Evolutionary conservation across 2,329 filamentous ascomycete genomes (phyloP), one percentile per base, ranked within the genome.

Genomic region (Rugonectria rugulosa): DNA sequence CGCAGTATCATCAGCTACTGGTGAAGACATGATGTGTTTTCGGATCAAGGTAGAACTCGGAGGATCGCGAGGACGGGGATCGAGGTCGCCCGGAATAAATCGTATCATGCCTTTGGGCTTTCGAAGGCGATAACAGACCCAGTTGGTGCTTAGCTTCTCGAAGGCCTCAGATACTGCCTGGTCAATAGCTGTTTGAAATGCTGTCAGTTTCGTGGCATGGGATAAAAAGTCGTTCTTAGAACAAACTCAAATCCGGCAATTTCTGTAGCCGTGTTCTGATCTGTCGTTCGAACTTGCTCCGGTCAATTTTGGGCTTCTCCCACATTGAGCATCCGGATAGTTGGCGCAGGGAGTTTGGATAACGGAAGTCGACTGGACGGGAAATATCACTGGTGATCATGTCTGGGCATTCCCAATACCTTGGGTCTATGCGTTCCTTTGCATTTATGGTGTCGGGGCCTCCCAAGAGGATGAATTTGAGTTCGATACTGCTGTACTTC

Each of bases 31-130:
- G 8, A 69, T 60, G 24, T 64, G 56, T 1, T 53, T 14, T 3
- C 67, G 62, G 24, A 69, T 64, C 40, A 60, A 53, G 1, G 64
- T 69, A 6, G 65, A 69, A 10, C 67, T 69, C 0, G 65, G 67
- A 1, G 63, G 45, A 5, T 57, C 34, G 1, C 15, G 2, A 1
- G 56, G 9, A 6, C 27, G 26, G 26, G 7, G 7, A 12, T 29
- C 7, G 7, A 29, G 12, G 26, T 29, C 12, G 26, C 12, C 7
- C 12, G 7, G 26, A 29, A 29, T 29, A 12, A 29, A 29, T 12
- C 7, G 26, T 29, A 29, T 29, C 26, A 29, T 29, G 26, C 26
- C 12, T 29, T 12, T 29, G 26, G 26, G 26, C 12, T 7, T 29
- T 29, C 26, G 26, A 12, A 29, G 26, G 26, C 26, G 26, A 12